Base-by-base conservation (phyloP, 2,329 filamentous ascomycete species). In the Fusarium pseudograminearum region DNA sequence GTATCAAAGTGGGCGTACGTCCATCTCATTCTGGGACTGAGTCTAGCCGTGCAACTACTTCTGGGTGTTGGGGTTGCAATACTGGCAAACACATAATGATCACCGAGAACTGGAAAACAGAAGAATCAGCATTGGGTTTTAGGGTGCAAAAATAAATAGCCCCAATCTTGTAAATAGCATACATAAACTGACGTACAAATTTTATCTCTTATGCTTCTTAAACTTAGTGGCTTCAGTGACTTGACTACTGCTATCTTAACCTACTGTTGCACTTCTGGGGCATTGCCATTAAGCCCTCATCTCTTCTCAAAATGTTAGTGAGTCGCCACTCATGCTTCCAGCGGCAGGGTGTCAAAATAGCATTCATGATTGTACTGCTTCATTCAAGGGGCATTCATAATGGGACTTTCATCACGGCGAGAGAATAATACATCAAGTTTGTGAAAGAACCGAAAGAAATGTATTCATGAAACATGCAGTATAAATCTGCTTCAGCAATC, bases 11-110 rank as follows among this genome's bases (percentile, higher is more conserved):
- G 79, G 80, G 45, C 18, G 44, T 71, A 71, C 20, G 60, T 70
- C 8, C 68, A 41, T 55, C n/a, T 80, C 38, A 78, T 80, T 20
- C 48, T 81, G 8, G 69, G 74, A 0, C 65, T 80, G 16, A 79
- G 76, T 12, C 66, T 77, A 16, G 71, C 71, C 16, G 50, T 79
- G 34, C 78, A 80, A 66, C 70, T 79, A 2, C 8, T 77, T 0
- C 55, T 79, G 20, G 75, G 67, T 6, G 33, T 65, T 22, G 57
- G 45, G 2, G 45, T 67, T 10, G 67, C 67, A 5, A 53, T 70
- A 14, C 33, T 70, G 7, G 67, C 67, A 11, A 70, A 70, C n/a
- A 50, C 22, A 16, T 52, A 30, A 40, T n/a, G n/a, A 40, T 40
- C 20, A 15, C n/a, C 20, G 10, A 34, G 36, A 40, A n/a, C 20